Conservation (phyloP, 176 grass and related monocot genomes). For the Themeda triandra region DNA sequence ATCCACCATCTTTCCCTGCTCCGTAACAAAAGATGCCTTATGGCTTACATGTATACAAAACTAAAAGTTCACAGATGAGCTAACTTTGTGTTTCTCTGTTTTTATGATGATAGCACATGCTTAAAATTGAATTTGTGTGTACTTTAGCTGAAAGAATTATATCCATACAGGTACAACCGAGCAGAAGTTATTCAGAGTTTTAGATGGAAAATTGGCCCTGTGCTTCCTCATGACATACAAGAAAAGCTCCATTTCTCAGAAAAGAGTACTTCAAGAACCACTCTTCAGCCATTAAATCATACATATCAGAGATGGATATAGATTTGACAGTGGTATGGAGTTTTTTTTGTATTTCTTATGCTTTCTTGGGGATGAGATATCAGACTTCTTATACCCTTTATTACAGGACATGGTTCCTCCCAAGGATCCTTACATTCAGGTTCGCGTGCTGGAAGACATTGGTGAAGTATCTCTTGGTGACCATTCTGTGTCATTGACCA, state of each 20-base stretch:
- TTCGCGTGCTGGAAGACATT: conserved; percentile 81
- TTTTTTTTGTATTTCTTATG: background rate
- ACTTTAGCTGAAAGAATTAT: conserved; percentile 5
- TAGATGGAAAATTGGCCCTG: conserved; percentile 87
- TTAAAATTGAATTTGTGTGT: background rate
- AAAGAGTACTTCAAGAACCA: conserved; percentile 90
- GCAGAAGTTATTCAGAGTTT: conserved; percentile 89
- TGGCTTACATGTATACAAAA: conserved; percentile 90
- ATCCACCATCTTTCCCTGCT: conserved; percentile 92
- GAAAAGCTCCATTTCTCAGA: conserved; percentile 85
- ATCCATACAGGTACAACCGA: conserved; percentile 66
- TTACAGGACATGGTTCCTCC: conserved; percentile 90
- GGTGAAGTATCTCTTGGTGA: conserved; percentile 93
- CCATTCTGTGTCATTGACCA: conserved; percentile 79
- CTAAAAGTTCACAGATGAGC: background rate
- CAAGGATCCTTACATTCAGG: conserved; percentile 92
- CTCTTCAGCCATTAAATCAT: conserved; percentile 66
- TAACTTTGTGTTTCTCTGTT: background rate
- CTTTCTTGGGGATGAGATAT: background rate
- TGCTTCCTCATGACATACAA: conserved; percentile 94
- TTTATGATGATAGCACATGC: conserved; percentile 1
- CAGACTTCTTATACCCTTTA: conserved; percentile 16
- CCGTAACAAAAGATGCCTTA: conserved; percentile 95
- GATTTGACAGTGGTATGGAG: conserved; percentile 87
- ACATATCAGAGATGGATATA: conserved; percentile 85